These are phyloP conservation scores for Coemansia sp. DNA, from an alignment of 192 early-diverging fungal species.

Conservation along the genomic window DNA sequence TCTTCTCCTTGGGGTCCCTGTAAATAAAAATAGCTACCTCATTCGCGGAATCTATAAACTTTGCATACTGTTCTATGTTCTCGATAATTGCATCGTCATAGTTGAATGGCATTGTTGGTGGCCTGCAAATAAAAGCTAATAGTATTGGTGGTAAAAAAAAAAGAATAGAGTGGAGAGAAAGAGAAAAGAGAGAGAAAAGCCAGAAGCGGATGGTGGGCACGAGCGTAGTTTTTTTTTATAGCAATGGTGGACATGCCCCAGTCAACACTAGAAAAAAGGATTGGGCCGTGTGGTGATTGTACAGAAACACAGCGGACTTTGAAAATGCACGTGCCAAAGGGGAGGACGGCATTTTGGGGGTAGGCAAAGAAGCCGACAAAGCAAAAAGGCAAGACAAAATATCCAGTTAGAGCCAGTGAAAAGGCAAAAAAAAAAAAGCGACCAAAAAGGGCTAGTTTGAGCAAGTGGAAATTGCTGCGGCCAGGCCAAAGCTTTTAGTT, in stretches of 20 bases:
- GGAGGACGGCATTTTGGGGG: background rate
- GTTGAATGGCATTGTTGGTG: too few species aligned
- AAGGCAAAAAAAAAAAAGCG: too few species aligned
- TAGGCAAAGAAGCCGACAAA: background rate
- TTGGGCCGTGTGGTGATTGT: too few species aligned
- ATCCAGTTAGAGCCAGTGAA: too few species aligned
- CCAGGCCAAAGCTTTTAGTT: too few species aligned
- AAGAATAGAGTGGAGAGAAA: too few species aligned
- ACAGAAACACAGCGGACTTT: background rate
- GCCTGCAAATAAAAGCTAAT: background rate
- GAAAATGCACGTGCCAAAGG: background rate
- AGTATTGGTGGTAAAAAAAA: background rate
- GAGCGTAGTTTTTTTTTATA: background rate
- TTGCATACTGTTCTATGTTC: background rate
- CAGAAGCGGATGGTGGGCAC: background rate
- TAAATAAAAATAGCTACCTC: background rate
- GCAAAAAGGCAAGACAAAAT: background rate
- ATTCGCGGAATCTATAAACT: background rate
- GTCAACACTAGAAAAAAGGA: background rate
- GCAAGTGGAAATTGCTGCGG: too few species aligned
- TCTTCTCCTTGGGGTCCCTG: background rate
- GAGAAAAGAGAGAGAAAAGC: too few species aligned
- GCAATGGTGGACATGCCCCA: background rate
- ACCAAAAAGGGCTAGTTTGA: too few species aligned
- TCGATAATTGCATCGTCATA: background rate